Evolutionary conservation across 2,329 filamentous ascomycete genomes (phyloP), one percentile per base, ranked within the genome.

Genomic region (Phyllosticta ampelicida): DNA sequence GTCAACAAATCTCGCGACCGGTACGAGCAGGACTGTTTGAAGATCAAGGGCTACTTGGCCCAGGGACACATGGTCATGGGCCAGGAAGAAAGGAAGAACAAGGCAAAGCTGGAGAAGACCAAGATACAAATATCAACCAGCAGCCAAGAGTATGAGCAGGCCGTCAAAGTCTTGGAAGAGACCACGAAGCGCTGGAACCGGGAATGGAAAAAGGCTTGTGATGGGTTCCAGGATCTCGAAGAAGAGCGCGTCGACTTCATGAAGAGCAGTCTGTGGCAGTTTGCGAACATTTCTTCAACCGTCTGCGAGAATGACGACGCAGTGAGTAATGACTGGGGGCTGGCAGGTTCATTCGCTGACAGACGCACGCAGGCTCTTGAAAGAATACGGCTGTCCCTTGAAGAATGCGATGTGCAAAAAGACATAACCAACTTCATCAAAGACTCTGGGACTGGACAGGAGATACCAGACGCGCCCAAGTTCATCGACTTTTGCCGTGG

Each of bases 1-100:
- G 91, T 97, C 54, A 97, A 96, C 76, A 99, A 99, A 82, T 88
- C 91, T 16, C 83, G 94, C 63, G 94, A 99, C 74, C 86, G 87
- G 54, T 99, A 95, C 70, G 94, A 99, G 74, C 92, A 99, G 73
- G 95, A 99, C 66, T 97, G 92, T 70, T 79, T 99, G 51, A 94
- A 96, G 71, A 97, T 99, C 72, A 99, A 99, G 74, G 94, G 94
- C 48, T 99, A 99, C 69, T 83, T 99, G 4, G 94, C 95, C 3
- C 94, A 99, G 73, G 94, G 94, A 9, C 95, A 99, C 71, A 99
- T 99, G 94, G 94, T 99, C 60, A 99, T 99, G 94, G 94, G 94
- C 13, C 94, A 99, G 66, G 94, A 99, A 71, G 94, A 99, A 76
- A 85, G 94, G 26, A 96, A 96, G 75, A 99, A 99, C 74, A 99